phyloP scores from a whole-genome alignment of 108 stramenopile genomes.

The Hondaea fermentalgiana region DNA sequence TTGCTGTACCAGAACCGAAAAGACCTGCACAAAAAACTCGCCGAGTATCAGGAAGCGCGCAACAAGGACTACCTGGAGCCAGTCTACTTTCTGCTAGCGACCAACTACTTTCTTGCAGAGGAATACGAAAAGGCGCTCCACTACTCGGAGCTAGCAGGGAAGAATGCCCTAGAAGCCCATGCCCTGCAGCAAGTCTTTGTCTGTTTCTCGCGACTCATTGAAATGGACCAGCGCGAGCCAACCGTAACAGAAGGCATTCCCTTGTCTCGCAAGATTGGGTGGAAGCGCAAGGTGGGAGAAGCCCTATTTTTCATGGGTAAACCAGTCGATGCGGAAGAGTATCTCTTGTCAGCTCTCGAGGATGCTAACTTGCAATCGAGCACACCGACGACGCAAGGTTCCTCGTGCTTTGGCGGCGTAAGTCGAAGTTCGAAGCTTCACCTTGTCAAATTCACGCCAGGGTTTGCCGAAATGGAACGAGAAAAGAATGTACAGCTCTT shows the following conservation, averaged over 20 bases:
- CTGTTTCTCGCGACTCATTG: background rate
- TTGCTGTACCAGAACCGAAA: slow-evolving; percentile 1
- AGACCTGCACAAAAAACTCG: background rate
- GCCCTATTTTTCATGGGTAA: background rate
- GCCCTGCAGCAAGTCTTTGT: background rate
- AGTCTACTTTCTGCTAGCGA: background rate
- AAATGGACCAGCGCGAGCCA: background rate
- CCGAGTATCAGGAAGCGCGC: background rate
- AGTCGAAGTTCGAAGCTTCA: background rate
- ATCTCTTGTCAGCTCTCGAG: background rate
- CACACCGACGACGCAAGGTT: background rate
- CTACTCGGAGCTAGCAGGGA: background rate
- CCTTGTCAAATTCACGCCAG: background rate
- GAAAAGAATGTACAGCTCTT: background rate
- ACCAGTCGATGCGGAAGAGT: background rate
- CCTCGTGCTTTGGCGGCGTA: background rate
- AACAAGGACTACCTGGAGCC: slow-evolving; percentile 19
- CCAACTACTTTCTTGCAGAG: background rate
- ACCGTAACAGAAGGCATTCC: background rate
- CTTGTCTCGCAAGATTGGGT: background rate
- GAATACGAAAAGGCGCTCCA: background rate
- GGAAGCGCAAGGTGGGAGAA: background rate
- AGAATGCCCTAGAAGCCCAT: background rate
- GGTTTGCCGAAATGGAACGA: background rate
- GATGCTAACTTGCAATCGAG: background rate